phyloP scores from a whole-genome alignment of 148 eudicot genomes.

The Tetragonia tetragonoides region DNA sequence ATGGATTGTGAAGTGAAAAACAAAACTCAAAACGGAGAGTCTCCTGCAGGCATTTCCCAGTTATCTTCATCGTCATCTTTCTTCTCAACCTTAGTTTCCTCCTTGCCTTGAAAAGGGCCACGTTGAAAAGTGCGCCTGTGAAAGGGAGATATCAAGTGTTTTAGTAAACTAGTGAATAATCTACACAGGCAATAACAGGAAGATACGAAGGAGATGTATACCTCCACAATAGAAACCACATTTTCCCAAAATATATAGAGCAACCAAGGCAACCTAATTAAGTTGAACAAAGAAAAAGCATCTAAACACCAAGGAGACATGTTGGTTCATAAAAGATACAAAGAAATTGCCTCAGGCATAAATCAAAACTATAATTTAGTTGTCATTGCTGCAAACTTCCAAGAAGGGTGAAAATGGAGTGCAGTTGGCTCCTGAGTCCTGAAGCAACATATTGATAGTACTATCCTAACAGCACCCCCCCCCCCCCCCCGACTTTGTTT shows the following conservation, averaged over 20 bases:
- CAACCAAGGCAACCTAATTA: background rate
- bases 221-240: background rate
- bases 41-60: conserved; percentile 70
- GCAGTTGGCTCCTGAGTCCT: background rate
- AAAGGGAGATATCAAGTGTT: background rate
- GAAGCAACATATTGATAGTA: background rate
- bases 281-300: background rate
- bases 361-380: background rate
- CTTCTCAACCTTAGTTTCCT: conserved; percentile 44
- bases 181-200: background rate
- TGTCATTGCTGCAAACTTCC: background rate
- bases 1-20: conserved; percentile 1
- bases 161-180: background rate
- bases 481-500: too few species aligned
- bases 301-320: background rate
- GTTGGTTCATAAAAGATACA: background rate
- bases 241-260: background rate
- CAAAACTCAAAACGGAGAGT: conserved; percentile 40
- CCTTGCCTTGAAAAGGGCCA: conserved; percentile 30
- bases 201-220: background rate
- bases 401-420: background rate
- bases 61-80: conserved; percentile 58
- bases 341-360: too few species aligned
- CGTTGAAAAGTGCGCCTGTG: conserved; percentile 48
- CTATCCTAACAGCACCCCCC: background rate